Evolutionary conservation across 2,329 filamentous ascomycete species (phyloP).

Genomic region (Aspergillus novoparasiticus): DNA sequence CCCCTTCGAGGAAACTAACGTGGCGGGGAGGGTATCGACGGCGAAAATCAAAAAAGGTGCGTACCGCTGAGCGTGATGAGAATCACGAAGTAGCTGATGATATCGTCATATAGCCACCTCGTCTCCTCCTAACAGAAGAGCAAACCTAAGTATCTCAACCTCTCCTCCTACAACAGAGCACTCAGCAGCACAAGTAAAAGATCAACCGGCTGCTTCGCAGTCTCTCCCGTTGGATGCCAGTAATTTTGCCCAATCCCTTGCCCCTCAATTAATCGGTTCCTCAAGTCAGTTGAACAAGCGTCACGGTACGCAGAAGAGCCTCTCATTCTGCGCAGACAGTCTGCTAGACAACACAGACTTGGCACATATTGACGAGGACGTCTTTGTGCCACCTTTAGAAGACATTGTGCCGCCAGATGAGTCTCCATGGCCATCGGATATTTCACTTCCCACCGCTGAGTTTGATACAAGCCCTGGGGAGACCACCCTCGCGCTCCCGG

Average conservation of each 20-base stretch:
- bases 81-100: conserved; percentile 3
- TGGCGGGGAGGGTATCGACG: conserved; percentile 40
- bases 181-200: neutral
- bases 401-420: conserved; percentile 16
- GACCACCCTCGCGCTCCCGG: conserved; percentile 5
- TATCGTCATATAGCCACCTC: conserved; percentile 8
- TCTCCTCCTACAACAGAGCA: conserved; percentile 6
- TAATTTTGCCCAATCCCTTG: conserved; percentile 2
- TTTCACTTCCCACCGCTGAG: conserved; percentile 11
- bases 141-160: conserved; percentile 4
- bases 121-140: conserved; percentile 13
- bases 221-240: neutral
- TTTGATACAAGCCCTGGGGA: conserved; percentile 11
- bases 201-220: neutral
- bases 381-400: conserved; percentile 12
- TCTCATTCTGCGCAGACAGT: conserved; percentile 13
- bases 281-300: conserved; percentile 5
- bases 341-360: conserved; percentile 13
- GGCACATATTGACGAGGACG: conserved; percentile 17
- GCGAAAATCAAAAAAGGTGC: conserved; percentile 52
- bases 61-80: conserved; percentile 1
- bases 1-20: conserved; percentile 66
- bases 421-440: conserved; percentile 22
- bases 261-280: conserved; percentile 3
- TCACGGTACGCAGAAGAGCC: conserved; percentile 10